Conservation (phyloP, 148 eudicot species). For the Chenopodium quinoa region DNA sequence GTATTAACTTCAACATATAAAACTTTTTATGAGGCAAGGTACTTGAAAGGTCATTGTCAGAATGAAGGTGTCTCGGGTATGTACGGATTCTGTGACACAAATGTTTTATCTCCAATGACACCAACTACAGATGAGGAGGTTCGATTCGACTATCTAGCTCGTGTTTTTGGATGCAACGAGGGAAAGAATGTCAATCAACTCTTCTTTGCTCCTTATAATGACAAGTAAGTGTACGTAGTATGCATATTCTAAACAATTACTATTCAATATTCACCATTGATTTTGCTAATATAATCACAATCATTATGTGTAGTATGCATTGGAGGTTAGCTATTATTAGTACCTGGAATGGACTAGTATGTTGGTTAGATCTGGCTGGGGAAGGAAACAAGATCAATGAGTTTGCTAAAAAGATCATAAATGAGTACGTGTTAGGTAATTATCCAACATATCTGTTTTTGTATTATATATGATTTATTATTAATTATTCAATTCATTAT, state of each 20-base stretch:
- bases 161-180: conserved; percentile 3
- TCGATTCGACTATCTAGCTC: neutral
- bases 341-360: neutral
- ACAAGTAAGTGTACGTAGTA: neutral
- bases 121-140: neutral
- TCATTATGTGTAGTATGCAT: neutral
- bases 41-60: neutral
- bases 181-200: neutral
- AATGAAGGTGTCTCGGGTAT: neutral
- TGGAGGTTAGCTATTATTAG: conserved; percentile 13
- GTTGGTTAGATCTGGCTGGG: conserved; percentile 1
- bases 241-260: too few species aligned
- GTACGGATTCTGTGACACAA: neutral
- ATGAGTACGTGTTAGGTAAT: neutral
- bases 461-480: too few species aligned
- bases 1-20: neutral
- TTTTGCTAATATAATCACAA: too few species aligned
- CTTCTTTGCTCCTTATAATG: conserved; percentile 10
- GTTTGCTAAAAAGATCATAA: neutral
- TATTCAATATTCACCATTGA: too few species aligned
- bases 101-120: neutral
- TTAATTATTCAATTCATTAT: neutral
- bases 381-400: neutral
- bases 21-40: neutral
- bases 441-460: neutral